Base-by-base conservation (phyloP, 495 filamentous ascomycete species). In the Penicillium canariense region DNA sequence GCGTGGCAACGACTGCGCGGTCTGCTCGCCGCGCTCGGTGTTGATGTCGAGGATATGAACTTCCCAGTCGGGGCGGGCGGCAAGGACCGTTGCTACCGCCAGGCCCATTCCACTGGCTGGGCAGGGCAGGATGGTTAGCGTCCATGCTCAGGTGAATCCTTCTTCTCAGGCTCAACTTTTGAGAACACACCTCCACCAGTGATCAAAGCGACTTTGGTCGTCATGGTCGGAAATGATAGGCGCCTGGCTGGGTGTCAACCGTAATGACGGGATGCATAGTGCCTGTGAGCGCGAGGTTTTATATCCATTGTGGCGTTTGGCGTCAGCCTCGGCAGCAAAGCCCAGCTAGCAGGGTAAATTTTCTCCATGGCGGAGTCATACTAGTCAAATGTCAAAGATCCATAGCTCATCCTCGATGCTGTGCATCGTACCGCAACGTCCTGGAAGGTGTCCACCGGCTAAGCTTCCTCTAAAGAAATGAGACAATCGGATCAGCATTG, bases 31-130 rank as follows among this genome's bases (percentile, higher is more conserved):
- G 17, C 56, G 55, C 23, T 55, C 48, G 20, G 31, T 17, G 34
- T 58, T 59, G 10, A 15, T 56, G 8, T 52, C 64, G 35, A 67
- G 23, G 4, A 67, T 38, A 27, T 67, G 54, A 5, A 67, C 34
- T 18, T 52, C 36, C 64, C 64, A 67, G 43, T 43, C n/a, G 5
- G 42, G 45, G 8, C 28, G 38, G 7, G 46, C 25, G 23, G 44
- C 27, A 3, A 67, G 48, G 6, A 30, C 35, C 48, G 58, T 36
- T 15, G 64, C 61, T 17, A 65, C 61, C 5, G 54, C 53, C 3
- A 64, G 40, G 6, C 64, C 64, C 7, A 67, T 67, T 1, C 64
- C 58, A 27, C 61, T 67, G 2, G 63, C 63, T 65, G n/a, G 30
- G 30, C 30, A 6, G 30, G 6, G 30, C 6, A 12, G 30, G 30